Base-by-base conservation (phyloP, 108 stramenopile species). In the Aurantiochytrium sp. region DNA sequence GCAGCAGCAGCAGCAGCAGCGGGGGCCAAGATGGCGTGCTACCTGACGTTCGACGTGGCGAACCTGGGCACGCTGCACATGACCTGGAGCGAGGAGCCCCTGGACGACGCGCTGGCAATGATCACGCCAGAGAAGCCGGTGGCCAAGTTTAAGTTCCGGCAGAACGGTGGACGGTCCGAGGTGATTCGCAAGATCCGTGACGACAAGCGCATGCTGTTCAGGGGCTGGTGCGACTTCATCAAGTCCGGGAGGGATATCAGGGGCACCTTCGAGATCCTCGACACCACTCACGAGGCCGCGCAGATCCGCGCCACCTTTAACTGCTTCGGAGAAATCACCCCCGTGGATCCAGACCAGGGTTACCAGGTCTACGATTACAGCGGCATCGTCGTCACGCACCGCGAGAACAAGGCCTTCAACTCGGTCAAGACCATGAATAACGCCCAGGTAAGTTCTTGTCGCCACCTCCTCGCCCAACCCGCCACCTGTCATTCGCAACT, bases 241-340 rank as follows among this genome's bases (percentile, higher is more conserved):
- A 81, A 81, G 73, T 30, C 45, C 10, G 45, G 24, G n/a, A 12
- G 45, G 1, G 73, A 41, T 42, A 1, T 48, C 1, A 0, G 12
- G 19, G 73, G 73, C 36, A 81, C 73, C 3, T 81, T 81, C 30
- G 73, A 81, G 73, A 24, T 81, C 45, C 73, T 81, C 73, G 59
- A 30, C 24, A 65, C 27, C 32, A 19, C 8, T 17, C 59, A 65
- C 4, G 73, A 81, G 39, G 42, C 73, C 24, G 42, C 42, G 24
- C 42, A 48, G 0, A 0, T 81, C 45, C 39, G 19, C 19, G 73
- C 32, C 24, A 48, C 3, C 73, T 81, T 81, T 24, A 81, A 81
- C 45, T 1, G 15, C 42, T 22, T 1, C 1, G 45, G 73, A 6
- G 45, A 41, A 17, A 15, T 81, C 39, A 6, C 12, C 12, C 42